Percentiles rank a stretch among this genome's conserved stretches.
Conservation (phyloP, 257 asterid species). For the Solanum paucissectum region DNA sequence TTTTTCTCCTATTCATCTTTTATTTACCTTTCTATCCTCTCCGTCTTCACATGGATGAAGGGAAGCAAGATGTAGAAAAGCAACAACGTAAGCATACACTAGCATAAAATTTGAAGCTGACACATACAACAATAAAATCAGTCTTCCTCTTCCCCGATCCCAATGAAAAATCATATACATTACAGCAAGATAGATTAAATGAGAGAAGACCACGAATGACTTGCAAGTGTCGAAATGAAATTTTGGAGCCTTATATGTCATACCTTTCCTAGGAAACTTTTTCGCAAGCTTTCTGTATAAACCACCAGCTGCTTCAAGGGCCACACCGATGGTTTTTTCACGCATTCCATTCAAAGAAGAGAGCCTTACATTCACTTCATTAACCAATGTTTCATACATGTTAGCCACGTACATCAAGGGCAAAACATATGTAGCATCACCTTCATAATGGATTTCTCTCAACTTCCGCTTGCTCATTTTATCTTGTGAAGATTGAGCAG, state of each 20-base stretch:
- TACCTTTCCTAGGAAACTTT: conserved; percentile 90
- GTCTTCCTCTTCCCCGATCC: background rate
- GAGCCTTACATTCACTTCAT: conserved; percentile 72
- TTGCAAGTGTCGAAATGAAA: background rate
- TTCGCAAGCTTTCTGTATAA: conserved; percentile 88
- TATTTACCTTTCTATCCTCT: background rate
- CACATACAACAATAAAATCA: background rate
- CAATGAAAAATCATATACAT: background rate
- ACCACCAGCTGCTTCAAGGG: conserved; percentile 99
- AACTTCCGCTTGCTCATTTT: conserved; percentile 50
- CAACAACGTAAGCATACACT: background rate
- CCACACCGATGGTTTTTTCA: conserved; percentile 87
- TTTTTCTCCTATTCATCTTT: background rate
- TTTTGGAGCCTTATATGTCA: background rate
- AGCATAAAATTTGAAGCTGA: background rate
- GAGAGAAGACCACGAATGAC: background rate
- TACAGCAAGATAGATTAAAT: background rate
- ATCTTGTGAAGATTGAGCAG: conserved; percentile 51
- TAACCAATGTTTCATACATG: conserved; percentile 82
- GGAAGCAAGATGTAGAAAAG: background rate
- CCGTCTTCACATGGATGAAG: background rate
- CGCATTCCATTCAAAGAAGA: conserved; percentile 68
- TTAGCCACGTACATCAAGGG: conserved; percentile 96
- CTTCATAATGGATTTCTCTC: conserved; percentile 64
- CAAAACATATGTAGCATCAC: conserved; percentile 77